Evolutionary conservation across 306 rosid species (phyloP).

Genomic region (Quercus wislizeni): DNA sequence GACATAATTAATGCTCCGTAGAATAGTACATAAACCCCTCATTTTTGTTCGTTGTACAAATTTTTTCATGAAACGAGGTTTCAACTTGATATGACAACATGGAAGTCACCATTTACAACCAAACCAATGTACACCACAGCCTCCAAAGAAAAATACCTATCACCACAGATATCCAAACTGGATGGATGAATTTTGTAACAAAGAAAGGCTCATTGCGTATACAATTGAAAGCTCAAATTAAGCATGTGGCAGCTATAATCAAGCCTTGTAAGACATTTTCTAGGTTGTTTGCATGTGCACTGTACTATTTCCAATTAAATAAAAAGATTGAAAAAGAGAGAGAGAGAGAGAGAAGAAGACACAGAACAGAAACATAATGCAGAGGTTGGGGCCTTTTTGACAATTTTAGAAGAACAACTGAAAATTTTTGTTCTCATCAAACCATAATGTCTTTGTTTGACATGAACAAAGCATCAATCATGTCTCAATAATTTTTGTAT

Average conservation of each 20-base stretch:
- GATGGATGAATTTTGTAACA: conserved; percentile 1
- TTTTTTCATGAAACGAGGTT: no score
- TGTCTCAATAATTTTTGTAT: background rate
- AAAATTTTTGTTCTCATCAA: background rate
- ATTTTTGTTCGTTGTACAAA: no score
- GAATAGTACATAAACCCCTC: no score
- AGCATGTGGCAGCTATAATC: conserved; percentile 48
- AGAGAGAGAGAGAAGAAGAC: conserved; percentile 5
- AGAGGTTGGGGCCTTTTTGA: conserved; percentile 20
- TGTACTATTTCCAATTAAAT: conserved; percentile 35
- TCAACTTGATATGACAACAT: no score
- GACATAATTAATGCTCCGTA: no score
- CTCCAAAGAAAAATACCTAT: no score
- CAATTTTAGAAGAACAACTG: background rate
- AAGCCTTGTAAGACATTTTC: conserved; percentile 29
- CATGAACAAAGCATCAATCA: conserved; percentile 9
- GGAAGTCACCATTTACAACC: no score
- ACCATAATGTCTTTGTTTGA: conserved; percentile 11
- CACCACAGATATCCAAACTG: background rate
- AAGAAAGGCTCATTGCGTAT: conserved; percentile 10
- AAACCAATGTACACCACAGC: no score
- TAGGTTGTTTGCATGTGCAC: conserved; percentile 56
- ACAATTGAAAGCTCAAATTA: conserved; percentile 27
- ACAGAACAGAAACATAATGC: conserved; percentile 25
- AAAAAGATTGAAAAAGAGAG: background rate